phyloP scores from a whole-genome alignment of 2,329 filamentous ascomycete genomes.

The Plenodomus lindquistii region DNA sequence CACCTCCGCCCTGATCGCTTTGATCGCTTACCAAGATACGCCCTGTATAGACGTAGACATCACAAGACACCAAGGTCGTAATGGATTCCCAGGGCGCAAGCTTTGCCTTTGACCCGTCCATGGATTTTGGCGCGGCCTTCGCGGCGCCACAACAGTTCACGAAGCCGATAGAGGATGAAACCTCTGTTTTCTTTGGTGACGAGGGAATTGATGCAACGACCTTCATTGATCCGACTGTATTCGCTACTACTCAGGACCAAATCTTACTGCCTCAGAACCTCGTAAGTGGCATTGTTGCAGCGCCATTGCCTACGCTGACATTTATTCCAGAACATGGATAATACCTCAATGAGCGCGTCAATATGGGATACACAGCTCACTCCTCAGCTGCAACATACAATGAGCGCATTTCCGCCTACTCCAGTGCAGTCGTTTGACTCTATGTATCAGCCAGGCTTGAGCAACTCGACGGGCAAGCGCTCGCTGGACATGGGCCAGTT shows the following conservation, averaged over 20 bases:
- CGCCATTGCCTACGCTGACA: constrained; percentile 11
- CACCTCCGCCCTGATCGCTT: constrained; percentile 21
- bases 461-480: constrained; percentile 32
- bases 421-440: constrained; percentile 33
- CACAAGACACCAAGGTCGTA: constrained; percentile 12
- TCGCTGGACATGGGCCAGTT: constrained; percentile 34
- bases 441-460: constrained; percentile 18
- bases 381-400: constrained; percentile 17
- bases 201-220: constrained; percentile 40
- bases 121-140: constrained; percentile 37
- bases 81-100: constrained; percentile 34
- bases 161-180: constrained; percentile 39
- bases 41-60: constrained; percentile 20
- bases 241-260: constrained; percentile 23
- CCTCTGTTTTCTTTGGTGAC: constrained; percentile 39
- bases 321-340: constrained; percentile 32
- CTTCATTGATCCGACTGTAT: constrained; percentile 24
- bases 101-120: constrained; percentile 37
- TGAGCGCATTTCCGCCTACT: constrained; percentile 30
- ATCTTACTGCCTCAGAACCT: constrained; percentile 34
- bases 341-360: constrained; percentile 32
- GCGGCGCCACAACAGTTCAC: constrained; percentile 27
- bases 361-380: constrained; percentile 32
- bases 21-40: constrained; percentile 18
- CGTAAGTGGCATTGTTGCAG: constrained; percentile 20